Conservation (phyloP, 805 yeast genomes). For the Saccharomycopsis microspora region DNA sequence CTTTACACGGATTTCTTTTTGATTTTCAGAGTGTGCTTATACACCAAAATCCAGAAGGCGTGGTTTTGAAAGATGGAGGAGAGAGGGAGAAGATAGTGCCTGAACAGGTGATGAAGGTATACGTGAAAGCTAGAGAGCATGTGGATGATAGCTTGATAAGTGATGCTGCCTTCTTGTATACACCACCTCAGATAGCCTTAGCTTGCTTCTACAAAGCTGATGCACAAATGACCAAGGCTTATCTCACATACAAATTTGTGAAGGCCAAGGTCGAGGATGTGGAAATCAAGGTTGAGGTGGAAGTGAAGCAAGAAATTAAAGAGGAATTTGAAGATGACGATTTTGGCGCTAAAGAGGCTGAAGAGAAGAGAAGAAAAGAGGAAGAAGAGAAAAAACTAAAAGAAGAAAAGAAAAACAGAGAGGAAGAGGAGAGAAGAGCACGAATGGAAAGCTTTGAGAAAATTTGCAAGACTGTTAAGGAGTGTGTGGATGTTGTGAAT, state of each 20-base stretch:
- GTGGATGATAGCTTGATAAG: conserved; percentile 61
- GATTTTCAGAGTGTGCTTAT: conserved; percentile 65
- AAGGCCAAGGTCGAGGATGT: conserved; percentile 20
- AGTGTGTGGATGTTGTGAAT: conserved; percentile 2
- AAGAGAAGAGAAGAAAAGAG: conserved; percentile 7
- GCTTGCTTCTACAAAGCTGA: conserved; percentile 70
- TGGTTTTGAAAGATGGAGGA: conserved; percentile 10
- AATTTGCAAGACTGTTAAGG: conserved; percentile 32
- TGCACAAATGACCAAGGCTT: conserved; percentile 50
- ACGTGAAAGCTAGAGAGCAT: conserved; percentile 58
- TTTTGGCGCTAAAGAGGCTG: conserved; percentile 5
- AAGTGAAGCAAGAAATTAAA: conserved; percentile 18
- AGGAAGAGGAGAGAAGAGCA: neutral
- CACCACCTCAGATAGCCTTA: conserved; percentile 94
- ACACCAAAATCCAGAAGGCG: conserved; percentile 16
- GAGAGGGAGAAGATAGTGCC: conserved; percentile 5
- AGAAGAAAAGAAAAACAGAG: neutral
- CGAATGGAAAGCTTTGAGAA: conserved; percentile 27
- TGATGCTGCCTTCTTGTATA: conserved; percentile 64
- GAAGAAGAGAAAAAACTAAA: conserved; percentile 4
- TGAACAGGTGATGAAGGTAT: conserved; percentile 27
- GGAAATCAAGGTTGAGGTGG: conserved; percentile 7
- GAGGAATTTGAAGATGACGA: conserved; percentile 1
- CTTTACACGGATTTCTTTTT: conserved; percentile 89
- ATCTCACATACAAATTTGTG: conserved; percentile 51